Base-by-base conservation (phyloP, 177 flowering plant species). In the Vitis hybrid region DNA sequence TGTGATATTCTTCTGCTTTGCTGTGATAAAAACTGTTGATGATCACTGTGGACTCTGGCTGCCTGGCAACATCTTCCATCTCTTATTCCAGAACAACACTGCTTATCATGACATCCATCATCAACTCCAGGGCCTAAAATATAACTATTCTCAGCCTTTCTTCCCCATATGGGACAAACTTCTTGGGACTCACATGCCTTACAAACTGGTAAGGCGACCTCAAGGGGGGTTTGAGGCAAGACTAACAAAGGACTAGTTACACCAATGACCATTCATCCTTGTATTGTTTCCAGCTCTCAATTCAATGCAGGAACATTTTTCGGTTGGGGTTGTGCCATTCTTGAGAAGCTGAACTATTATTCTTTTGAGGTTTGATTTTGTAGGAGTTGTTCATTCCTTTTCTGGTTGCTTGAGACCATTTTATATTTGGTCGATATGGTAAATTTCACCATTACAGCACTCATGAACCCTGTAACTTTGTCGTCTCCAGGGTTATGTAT, bases 71-170 rank as follows among this genome's bases (percentile, higher is more conserved):
- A 48, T 89, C 66, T 93, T 93, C 75, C 97, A 91, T 61, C 62
- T 86, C 1, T 48, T 86, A 55, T 91, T 93, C 81, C 83, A 84
- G 59, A 93, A 93, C 80, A 91, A 91, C 72, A 82, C 94, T 57
- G 98, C 98, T 32, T 91, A 93, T 70, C 98, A 93, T 70, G 98
- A 91, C 70, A 76, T 91, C 66, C 98, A 93, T 66, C 97, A 93
- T 83, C 98, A 93, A 72, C 90, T 90, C 19, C 85, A 88, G 40
- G 98, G 98, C 52, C 67, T 73, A 17, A 90, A 90, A 74, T 93
- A 77, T 79, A 91, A 93, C 79, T 93, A 79, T 73, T 90, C 97
- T 5, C 98, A 93, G 74, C 97, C 98, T 0, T 93, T 91, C 75
- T 93, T 91, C 73, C 67, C 84, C 19, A 80, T 89, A 12, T 93